These are phyloP conservation scores for Fragaria ananassa DNA, from an alignment of 306 rosid genomes.

Conservation along the genomic window DNA sequence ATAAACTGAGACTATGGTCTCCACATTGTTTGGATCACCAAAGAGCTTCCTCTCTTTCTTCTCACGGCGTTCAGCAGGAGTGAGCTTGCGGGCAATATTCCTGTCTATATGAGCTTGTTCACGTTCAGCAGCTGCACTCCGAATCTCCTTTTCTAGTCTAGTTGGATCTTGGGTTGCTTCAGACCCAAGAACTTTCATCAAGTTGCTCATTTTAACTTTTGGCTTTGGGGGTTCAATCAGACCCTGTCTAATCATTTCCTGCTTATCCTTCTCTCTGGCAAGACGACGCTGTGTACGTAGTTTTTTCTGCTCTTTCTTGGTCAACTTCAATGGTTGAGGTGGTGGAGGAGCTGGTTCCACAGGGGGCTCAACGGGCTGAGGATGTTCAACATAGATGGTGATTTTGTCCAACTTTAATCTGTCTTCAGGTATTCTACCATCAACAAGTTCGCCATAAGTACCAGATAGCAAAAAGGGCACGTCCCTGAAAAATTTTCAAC, in stretches of 20 bases:
- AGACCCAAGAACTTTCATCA: conserved; percentile 91
- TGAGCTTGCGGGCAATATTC: conserved; percentile 94
- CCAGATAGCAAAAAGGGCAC: conserved; percentile 59
- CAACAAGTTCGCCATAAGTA: conserved; percentile 47
- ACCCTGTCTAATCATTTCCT: conserved; percentile 97
- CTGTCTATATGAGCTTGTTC: conserved; percentile 98
- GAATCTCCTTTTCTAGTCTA: conserved; percentile 83
- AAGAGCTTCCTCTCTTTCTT: conserved; percentile 90
- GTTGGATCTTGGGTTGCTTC: conserved; percentile 99
- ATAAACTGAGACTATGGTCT: conserved; percentile 72
- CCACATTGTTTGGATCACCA: conserved; percentile 63
- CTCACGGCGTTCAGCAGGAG: conserved; percentile 94
- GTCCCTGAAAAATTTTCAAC: conserved; percentile 53
- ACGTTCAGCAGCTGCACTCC: conserved; percentile 96
- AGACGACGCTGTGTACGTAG: conserved; percentile 87
- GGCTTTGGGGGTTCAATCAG: conserved; percentile 91
- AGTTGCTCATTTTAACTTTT: conserved; percentile 90
- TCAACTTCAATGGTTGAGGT: conserved; percentile 94
- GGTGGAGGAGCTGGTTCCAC: conserved; percentile 96
- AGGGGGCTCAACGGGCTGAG: conserved; percentile 96
- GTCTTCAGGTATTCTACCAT: conserved; percentile 41
- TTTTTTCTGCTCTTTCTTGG: conserved; percentile 95
- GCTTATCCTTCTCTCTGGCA: conserved; percentile 87
- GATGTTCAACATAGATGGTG: conserved; percentile 82
- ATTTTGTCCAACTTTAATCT: conserved; percentile 66